Evolutionary conservation across 352 stramenopile species (phyloP), one percentile per base, ranked within the genome.

Genomic region (Phytophthora ohioensis): DNA sequence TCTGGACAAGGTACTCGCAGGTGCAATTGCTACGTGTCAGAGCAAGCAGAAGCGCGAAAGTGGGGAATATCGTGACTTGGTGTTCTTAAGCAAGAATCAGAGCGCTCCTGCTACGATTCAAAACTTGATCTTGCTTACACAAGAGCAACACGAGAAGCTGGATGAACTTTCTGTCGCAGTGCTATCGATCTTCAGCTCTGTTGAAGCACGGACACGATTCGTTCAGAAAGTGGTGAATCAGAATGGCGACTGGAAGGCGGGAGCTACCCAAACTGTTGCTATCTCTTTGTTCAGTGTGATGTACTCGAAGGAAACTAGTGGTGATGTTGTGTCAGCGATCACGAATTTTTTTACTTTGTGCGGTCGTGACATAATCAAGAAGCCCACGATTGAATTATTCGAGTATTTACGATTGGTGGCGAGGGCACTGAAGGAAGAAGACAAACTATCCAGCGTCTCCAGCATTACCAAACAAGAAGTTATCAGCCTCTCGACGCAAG

Each of bases 51-150:
- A 73, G 41, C 59, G 41, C 46, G 48, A 59, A 38, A 67, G 12
- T 59, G 38, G 42, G 48, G 45, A 71, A 1, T 67, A 85, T 48
- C 79, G 79, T 15, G 62, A 85, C 31, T 45, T 81, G 35, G 53
- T 85, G 1, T 87, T 87, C 41, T 52, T 79, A 38, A 76, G 67
- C 65, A 82, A 85, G 36, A 75, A 77, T 56, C 66, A 64, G 8
- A 57, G 64, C 32, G 27, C 15, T 35, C 21, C 4, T 46, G 27
- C 30, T 43, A 45, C 31, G 0, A 62, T n/a, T 7, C 45, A 78
- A 55, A 64, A 66, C 13, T 7, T 52, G 42, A 52, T 3, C 32
- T 41, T 68, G 35, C 69, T 82, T 49, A 77, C 71, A 5, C 46
- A 51, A 38, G 12, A 69, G 15, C 77, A 84, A 35, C 77, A 82